Evolutionary conservation across 2,329 filamentous ascomycete genomes (phyloP), one percentile per base, ranked within the genome.

Genomic region (Alternaria infectoria): DNA sequence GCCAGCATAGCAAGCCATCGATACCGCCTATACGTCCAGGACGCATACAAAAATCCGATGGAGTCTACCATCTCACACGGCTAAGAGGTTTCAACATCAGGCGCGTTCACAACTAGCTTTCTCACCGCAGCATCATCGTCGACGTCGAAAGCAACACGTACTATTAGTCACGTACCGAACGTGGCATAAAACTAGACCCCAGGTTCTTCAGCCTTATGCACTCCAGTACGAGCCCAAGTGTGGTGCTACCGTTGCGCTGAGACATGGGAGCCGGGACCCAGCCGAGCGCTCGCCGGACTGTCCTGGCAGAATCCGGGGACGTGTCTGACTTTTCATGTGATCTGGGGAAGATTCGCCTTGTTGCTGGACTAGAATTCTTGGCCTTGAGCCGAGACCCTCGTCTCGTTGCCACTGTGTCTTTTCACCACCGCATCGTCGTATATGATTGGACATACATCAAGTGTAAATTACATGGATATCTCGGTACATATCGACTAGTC

Each of bases 141-240:
- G n/a, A n/a, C 46, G 26, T 47, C 25, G 56, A 25, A 44, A 52
- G 21, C 44, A 3, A 21, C 13, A 54, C 13, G 13, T 36, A 17
- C 32, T 21, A 44, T 64, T 61, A 61, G 65, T 67, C 60, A 66
- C 59, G 50, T 56, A 50, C 59, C 15, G n/a, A 60, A 44, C 23
- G 57, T 67, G 30, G 57, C 50, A 57, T 50, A 56, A 52, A 54
- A 67, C 73, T 73, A 71, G 69, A 59, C 59, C 65, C 45, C 47
- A 17, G 40, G 55, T 70, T 68, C 71, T 65, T 74, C 71, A 75
- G 71, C 72, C 73, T 57, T 76, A 75, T 62, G 67, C 64, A 68
- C 61, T 71, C 72, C 68, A 74, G 73, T 73, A 69, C 69, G 66
- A 68, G 30, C 49, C 30, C 32, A 36, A 9, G 10, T 40, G 54